A percentile compares a stretch with the other conserved stretches of the same genome.
Evolutionary conservation across 2,329 filamentous ascomycete genomes (phyloP).

Genomic region (Paraconiothyrium sp.): DNA sequence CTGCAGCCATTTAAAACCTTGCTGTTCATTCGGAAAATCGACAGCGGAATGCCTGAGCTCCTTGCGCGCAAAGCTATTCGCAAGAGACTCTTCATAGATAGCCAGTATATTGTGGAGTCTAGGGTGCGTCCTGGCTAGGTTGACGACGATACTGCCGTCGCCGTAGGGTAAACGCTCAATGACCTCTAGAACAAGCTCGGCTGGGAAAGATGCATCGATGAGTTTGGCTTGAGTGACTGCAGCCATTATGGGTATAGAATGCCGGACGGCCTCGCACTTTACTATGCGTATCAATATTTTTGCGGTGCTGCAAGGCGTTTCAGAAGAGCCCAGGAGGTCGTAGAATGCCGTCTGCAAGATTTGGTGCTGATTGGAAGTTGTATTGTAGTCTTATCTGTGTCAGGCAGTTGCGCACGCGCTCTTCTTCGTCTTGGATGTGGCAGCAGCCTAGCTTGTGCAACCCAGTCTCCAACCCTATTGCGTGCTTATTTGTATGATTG

Average conservation of each 20-base stretch:
- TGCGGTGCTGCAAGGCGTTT: not conserved
- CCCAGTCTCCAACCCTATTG: not conserved
- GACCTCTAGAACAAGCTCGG: conserved; percentile 39
- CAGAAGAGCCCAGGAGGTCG: not conserved
- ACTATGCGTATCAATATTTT: not conserved
- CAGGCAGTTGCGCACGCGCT: conserved; percentile 9
- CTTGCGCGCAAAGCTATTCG: conserved; percentile 30
- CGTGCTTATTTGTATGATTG: not conserved
- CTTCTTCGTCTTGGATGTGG: not conserved
- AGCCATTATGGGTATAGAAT: conserved; percentile 22
- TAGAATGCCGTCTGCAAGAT: not conserved
- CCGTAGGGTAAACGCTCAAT: conserved; percentile 39
- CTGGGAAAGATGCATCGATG: conserved; percentile 31
- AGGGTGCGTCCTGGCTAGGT: conserved; percentile 31
- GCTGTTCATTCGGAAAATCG: conserved; percentile 35
- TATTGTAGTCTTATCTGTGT: not conserved
- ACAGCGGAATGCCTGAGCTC: conserved; percentile 39
- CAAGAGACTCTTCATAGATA: conserved; percentile 40
- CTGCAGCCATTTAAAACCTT: conserved; percentile 35
- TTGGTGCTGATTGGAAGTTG: not conserved
- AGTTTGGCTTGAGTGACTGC: conserved; percentile 19
- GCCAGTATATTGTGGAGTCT: conserved; percentile 29
- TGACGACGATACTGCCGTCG: conserved; percentile 30
- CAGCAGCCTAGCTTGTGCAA: not conserved
- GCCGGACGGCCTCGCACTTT: conserved; percentile 22